phyloP scores from a whole-genome alignment of 352 stramenopile species.

The Phytophthora sp. region DNA sequence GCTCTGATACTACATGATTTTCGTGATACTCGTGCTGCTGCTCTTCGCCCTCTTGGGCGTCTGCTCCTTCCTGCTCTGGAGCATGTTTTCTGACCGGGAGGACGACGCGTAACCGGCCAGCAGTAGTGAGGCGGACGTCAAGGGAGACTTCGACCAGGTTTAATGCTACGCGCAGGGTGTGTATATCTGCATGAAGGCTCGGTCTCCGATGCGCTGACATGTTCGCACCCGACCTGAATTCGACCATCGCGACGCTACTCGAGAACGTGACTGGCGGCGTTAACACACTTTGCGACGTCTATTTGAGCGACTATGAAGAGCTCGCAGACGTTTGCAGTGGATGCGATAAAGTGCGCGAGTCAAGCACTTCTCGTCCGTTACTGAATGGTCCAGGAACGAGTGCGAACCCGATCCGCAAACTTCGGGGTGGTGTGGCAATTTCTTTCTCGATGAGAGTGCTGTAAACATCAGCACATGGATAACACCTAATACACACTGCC shows the following conservation, averaged over 20 bases:
- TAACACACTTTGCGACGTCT: conserved; percentile 62
- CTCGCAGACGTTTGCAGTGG: conserved; percentile 59
- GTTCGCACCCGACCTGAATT: conserved; percentile 50
- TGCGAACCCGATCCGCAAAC: conserved; percentile 48
- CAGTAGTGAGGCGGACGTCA: conserved; percentile 47
- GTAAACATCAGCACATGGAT: conserved; percentile 36
- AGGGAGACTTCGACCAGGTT: conserved; percentile 61
- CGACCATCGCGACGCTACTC: conserved; percentile 37
- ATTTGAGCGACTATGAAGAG: conserved; percentile 37
- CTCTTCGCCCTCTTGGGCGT: conserved; percentile 54
- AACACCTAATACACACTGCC: conserved; percentile 57
- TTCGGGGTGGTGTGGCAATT: conserved; percentile 72
- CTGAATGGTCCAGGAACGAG: conserved; percentile 83
- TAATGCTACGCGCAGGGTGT: conserved; percentile 79
- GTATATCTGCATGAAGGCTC: conserved; percentile 66
- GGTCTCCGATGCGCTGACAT: conserved; percentile 52
- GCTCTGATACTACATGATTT: conserved; percentile 59
- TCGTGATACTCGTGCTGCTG: conserved; percentile 58
- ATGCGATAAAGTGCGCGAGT: conserved; percentile 59
- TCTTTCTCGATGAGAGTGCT: conserved; percentile 43
- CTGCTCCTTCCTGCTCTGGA: conserved; percentile 52
- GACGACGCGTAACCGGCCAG: conserved; percentile 50
- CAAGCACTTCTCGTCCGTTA: conserved; percentile 63
- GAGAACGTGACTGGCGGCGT: conserved; percentile 55
- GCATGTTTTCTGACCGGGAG: conserved; percentile 54